Evolutionary conservation across 805 yeast species (phyloP).

Genomic region (Teunomyces tritomae): DNA sequence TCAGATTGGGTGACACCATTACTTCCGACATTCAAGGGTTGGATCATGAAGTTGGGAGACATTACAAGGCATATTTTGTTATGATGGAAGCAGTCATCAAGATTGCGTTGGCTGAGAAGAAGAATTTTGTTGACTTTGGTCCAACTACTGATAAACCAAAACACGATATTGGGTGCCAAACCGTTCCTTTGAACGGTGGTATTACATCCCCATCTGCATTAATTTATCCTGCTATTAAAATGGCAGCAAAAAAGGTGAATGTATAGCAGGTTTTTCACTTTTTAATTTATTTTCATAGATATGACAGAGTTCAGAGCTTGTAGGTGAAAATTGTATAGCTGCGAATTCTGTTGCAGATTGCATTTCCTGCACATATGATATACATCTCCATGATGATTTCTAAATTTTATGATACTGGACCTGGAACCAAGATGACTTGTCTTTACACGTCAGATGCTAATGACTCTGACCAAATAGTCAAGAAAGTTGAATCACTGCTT

Average conservation of each 20-base stretch:
- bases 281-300: no score
- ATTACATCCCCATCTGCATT: slow-evolving; percentile 1
- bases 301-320: background rate
- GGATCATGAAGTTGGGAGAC: slow-evolving; percentile 36
- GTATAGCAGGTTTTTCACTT: background rate
- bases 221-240: background rate
- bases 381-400: background rate
- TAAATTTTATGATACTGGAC: background rate
- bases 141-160: slow-evolving; percentile 46
- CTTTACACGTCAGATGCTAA: background rate
- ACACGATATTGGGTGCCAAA: slow-evolving; percentile 37
- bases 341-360: background rate
- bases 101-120: slow-evolving; percentile 36
- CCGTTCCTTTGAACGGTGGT: slow-evolving; percentile 35
- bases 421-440: background rate
- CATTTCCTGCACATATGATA: background rate
- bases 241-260: slow-evolving; percentile 1
- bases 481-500: background rate
- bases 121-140: slow-evolving; percentile 43
- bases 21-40: slow-evolving; percentile 46
- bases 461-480: background rate
- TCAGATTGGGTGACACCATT: slow-evolving; percentile 42
- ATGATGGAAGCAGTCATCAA: slow-evolving; percentile 47
- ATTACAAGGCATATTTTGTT: slow-evolving; percentile 43
- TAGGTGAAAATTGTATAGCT: background rate